Base-by-base conservation (phyloP, 1,284 basidiomycete species). In the Omphalotus olearius region DNA sequence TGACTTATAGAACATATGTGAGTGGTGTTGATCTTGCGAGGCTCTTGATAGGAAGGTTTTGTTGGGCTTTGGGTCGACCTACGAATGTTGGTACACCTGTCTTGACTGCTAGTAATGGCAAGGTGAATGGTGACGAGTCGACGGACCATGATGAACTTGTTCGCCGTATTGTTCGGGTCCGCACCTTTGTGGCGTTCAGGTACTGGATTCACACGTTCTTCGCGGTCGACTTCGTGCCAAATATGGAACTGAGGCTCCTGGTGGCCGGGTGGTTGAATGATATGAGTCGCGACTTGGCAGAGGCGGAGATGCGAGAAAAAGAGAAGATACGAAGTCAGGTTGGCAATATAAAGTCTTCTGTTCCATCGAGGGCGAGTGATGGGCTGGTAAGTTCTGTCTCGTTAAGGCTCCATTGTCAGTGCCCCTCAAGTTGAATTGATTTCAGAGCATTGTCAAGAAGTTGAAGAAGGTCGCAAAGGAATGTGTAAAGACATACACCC, bases 151-250 rank as follows among this genome's bases (percentile, higher is more conserved):
- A 88, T 59, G 83, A 89, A 54, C 75, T 76, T 51, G 79, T 82
- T 35, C 75, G 84, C 51, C 76, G 85, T 49, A 84, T 93, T 50
- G 90, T 92, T 23, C 80, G 90, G 37, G 88, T 93, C 10, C 74
- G 92, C 61, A 93, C 91, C 14, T 93, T 92, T 65, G 88, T 91
- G 25, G 89, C 90, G 6, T 81, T 93, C 48, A 77, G 89, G 44
- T 91, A 90, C 62, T 93, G 92, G 91, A 66, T 93, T 33, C 70
- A 90, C 59, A 91, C 89, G 9, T 93, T 93, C 66, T 94, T 93
- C 67, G 78, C 78, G 50, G 84, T 90, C 57, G 92, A 94, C 64
- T 94, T 93, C 63, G 68, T 91, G 54, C 82, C 85, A n/a, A 85
- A 91, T 66, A 78, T 80, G 49, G 86, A 88, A 57, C 67, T 94